Base-by-base conservation (phyloP, 768 basidiomycete genomes). In the Boletus reticuloceps region DNA sequence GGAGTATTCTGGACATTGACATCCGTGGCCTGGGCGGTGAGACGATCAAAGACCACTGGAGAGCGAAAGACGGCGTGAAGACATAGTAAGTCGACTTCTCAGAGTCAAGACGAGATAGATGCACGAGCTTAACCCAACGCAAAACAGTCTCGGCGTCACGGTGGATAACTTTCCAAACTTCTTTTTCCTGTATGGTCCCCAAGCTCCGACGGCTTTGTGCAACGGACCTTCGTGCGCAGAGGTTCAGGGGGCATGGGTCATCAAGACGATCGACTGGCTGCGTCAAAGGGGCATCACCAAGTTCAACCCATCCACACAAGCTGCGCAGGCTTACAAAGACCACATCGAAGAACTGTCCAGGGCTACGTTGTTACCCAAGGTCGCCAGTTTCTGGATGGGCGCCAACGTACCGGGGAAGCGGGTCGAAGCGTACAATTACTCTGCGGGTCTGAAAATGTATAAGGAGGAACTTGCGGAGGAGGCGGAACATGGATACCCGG, bases 131-230 rank as follows among this genome's bases (percentile, higher is more conserved):
- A 13, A 14, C 7, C 31, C 20, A 19, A 20, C 20, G 25, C 7
- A 10, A 34, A 9, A 39, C 17, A 54, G 44, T 20, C 44, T 59
- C 4, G 58, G 58, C 6, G 39, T 50, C 13, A 22, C 48, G 3
- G 36, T 50, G 20, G 48, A 59, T 22, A 59, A 50, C 27, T 59
- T 59, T 37, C 52, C 56, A 3, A 53, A 58, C 27, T 38, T 58
- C 31, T 58, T 45, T 32, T 43, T 47, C 25, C 4, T 40, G 22
- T 53, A 58, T 17, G 58, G 58, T 0, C 51, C 58, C 4, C 58
- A 58, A 5, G 58, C 11, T 4, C 58, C 58, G n/a, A 59, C 57
- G 4, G 31, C 51, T 22, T 29, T 59, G 1, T 55, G 47, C 36
- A 60, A 48, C 17, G 53, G 50, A 22, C 50, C 51, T 1, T 11